Conservation (phyloP, 2,329 filamentous ascomycete genomes). For the Diaporthe sp. region DNA sequence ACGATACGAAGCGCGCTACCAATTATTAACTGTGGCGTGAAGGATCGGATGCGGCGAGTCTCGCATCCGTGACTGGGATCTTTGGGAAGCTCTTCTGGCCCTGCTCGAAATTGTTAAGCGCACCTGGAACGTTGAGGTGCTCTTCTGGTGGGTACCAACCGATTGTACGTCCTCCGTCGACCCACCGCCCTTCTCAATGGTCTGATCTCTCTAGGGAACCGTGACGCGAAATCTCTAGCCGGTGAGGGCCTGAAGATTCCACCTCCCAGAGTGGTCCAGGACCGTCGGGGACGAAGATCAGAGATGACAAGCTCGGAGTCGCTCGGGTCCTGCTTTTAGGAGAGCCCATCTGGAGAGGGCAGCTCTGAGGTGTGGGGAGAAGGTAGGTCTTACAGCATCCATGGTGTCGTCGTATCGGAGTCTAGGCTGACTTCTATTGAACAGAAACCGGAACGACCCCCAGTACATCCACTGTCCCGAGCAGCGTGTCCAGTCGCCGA, state of each 20-base stretch:
- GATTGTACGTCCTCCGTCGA: not conserved
- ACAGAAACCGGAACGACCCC: not conserved
- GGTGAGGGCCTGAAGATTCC: not conserved
- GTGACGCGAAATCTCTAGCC: not conserved
- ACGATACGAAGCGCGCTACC: not conserved
- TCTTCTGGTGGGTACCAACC: conserved; percentile 31
- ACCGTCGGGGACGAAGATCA: not conserved
- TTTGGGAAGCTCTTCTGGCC: not conserved
- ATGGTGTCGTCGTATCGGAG: no score
- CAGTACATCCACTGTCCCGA: not conserved
- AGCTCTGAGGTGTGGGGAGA: not conserved
- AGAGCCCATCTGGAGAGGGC: not conserved
- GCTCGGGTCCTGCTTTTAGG: not conserved
- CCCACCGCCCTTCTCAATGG: not conserved
- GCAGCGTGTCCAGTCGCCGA: not conserved
- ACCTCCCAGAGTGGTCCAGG: not conserved
- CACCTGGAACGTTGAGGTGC: conserved; percentile 7
- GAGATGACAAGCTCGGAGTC: not conserved
- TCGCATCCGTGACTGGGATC: conserved; percentile 15
- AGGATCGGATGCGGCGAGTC: conserved; percentile 11
- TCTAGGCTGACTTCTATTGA: not conserved
- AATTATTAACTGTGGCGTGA: not conserved
- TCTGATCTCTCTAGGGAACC: not conserved
- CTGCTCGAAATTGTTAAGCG: not conserved
- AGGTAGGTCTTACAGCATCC: not conserved